Evolutionary conservation across 2,329 filamentous ascomycete genomes (phyloP), one percentile per base, ranked within the genome.

Genomic region (Fusarium lyarnte): DNA sequence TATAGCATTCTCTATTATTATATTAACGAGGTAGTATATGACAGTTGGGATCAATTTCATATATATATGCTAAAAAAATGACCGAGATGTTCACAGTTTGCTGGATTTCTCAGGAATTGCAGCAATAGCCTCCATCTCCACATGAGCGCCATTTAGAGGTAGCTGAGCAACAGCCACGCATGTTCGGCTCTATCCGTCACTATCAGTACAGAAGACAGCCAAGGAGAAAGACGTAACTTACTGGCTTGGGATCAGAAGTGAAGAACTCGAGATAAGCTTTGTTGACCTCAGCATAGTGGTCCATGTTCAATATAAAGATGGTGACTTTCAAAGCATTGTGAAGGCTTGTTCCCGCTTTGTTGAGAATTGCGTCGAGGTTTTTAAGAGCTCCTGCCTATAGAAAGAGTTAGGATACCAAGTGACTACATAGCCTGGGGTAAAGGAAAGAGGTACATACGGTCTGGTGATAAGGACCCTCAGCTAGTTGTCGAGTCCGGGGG

Each of bases 361-460:
- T 53, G 2, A 59, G 45, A 10, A 59, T 41, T 1, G 55, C 55
- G 14, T 59, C 35, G 1, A 59, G 55, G 12, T 59, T 59, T 13
- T 25, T 52, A 4, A 59, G 55, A 14, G 55, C 55, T 11, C 35
- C 25, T 1, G 27, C 27, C 57, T 59, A 25, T 17, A 1, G 4
- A 10, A 1, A 29, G 6, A 6, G 25, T 51, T 17, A 51, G 25
- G 11, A 14, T 7, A 31, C 6, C 14, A 1, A 17, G 1, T 11
- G 0, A 1, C 2, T 9, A 6, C 9, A 4, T 12, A 35, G 3
- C 0, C 13, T 6, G 4, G 45, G 27, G 6, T 2, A 11, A 5
- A 14, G 8, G 14, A 23, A 25, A 9, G 14, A 7, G 19, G 41
- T 2, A 36, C 57, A 25, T 8, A 41, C 35, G 11, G 46, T 59